A percentile compares a stretch with the other conserved stretches of the same genome.
phyloP scores from a whole-genome alignment of 352 stramenopile genomes.

The Blastocystis hominis region DNA sequence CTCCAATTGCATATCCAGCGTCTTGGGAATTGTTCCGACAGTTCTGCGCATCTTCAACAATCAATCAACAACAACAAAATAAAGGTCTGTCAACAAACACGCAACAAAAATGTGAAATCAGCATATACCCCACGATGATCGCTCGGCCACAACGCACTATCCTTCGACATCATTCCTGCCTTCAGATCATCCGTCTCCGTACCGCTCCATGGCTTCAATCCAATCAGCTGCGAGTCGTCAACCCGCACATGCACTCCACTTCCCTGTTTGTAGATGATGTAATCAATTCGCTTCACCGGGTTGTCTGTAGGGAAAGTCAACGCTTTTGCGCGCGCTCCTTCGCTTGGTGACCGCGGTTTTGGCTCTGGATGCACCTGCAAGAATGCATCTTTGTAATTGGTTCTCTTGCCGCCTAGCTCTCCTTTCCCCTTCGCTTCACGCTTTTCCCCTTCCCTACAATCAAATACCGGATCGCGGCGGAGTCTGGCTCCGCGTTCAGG shows the following conservation, averaged over 20 bases:
- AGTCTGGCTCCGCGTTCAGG: constrained; percentile 76
- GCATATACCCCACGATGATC: constrained; percentile 74
- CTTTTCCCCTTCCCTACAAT: constrained; percentile 15
- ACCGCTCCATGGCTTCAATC: constrained; percentile 68
- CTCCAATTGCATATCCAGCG: constrained; percentile 69
- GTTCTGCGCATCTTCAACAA: not conserved
- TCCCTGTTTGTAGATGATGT: constrained; percentile 69
- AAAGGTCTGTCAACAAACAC: not conserved
- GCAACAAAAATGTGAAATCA: constrained; percentile 60
- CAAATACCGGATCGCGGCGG: constrained; percentile 71
- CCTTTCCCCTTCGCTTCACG: constrained; percentile 63
- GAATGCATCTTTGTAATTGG: constrained; percentile 73
- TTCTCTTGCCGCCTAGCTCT: constrained; percentile 65
- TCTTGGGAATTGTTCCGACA: constrained; percentile 67
- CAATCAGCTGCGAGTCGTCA: constrained; percentile 70
- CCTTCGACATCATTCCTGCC: constrained; percentile 70
- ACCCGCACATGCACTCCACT: constrained; percentile 64
- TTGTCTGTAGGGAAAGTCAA: constrained; percentile 78
- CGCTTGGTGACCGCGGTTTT: constrained; percentile 65
- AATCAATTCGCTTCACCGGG: constrained; percentile 75
- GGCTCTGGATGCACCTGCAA: constrained; percentile 69
- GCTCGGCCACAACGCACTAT: constrained; percentile 73
- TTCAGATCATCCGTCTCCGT: constrained; percentile 66
- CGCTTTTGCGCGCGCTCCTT: constrained; percentile 64
- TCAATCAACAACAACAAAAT: not conserved